A percentile compares a stretch with the other conserved stretches of the same genome.
Conservation (phyloP, 1,284 basidiomycete genomes). For the Rhodotorula sp. region DNA sequence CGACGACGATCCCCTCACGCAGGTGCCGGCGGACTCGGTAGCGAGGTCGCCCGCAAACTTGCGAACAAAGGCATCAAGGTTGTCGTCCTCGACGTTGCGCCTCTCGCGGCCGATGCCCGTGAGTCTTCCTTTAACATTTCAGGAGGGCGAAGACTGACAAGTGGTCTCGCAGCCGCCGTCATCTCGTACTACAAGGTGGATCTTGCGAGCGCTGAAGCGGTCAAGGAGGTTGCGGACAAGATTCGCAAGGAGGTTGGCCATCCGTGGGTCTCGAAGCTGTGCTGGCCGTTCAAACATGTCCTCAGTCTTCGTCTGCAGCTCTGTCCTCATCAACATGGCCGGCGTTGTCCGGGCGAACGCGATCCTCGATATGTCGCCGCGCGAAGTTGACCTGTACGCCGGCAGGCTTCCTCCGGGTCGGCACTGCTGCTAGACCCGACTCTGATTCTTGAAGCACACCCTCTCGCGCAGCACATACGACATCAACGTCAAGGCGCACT, state of each 20-base stretch:
- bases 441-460: no score
- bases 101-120: slow-evolving; percentile 6
- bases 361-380: slow-evolving; percentile 70
- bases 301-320: slow-evolving; percentile 55
- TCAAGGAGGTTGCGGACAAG: slow-evolving; percentile 66
- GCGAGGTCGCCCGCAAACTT: slow-evolving; percentile 76
- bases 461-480: slow-evolving; percentile 68
- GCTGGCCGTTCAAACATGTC: not conserved
- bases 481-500: slow-evolving; percentile 84
- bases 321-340: slow-evolving; percentile 91
- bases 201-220: slow-evolving; percentile 79
- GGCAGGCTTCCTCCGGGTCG: not conserved
- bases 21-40: slow-evolving; percentile 87
- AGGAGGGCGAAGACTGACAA: not conserved
- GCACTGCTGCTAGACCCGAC: not conserved
- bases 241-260: slow-evolving; percentile 68
- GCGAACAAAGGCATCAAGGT: slow-evolving; percentile 76
- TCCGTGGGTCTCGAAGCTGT: slow-evolving; percentile 28
- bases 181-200: slow-evolving; percentile 76
- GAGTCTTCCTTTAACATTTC: slow-evolving; percentile 13
- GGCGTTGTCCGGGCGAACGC: slow-evolving; percentile 89
- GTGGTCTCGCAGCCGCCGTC: slow-evolving; percentile 60
- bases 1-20: not conserved
- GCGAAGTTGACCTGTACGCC: slow-evolving; percentile 75
- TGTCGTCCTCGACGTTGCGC: slow-evolving; percentile 71